Conservation (phyloP, 176 grass and related monocot genomes). For the Neostapfia colusana region DNA sequence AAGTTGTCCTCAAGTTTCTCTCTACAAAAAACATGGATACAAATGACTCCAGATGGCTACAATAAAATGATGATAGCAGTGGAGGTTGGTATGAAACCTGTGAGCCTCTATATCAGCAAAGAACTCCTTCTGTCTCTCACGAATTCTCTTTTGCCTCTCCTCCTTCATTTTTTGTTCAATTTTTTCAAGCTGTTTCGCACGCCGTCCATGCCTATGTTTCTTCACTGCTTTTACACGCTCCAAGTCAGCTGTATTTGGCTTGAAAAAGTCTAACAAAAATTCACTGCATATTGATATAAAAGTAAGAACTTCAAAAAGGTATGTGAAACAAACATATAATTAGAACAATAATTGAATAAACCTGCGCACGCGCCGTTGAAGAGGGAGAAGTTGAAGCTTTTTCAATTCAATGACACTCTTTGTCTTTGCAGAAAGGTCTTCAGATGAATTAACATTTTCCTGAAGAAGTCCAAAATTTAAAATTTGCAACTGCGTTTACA, state of each 20-base stretch:
- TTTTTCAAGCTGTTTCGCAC: conserved; percentile 94
- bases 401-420: conserved; percentile 98
- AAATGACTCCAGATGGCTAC: conserved; percentile 29
- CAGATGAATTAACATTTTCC: conserved; percentile 91
- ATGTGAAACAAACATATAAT: conserved; percentile 10
- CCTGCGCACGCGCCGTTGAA: conserved; percentile 87
- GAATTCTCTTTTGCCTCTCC: conserved; percentile 96
- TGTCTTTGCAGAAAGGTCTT: conserved; percentile 88
- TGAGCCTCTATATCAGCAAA: conserved; percentile 92
- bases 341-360: conserved; percentile 31
- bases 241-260: conserved; percentile 73
- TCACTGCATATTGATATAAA: conserved; percentile 63
- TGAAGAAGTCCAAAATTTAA: conserved; percentile 41
- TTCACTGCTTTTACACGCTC: conserved; percentile 83
- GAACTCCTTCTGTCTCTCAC: conserved; percentile 97
- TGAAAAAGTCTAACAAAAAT: conserved; percentile 94
- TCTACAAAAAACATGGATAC: conserved; percentile 42
- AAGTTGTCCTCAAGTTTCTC: conserved; percentile 90
- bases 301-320: conserved; percentile 34
- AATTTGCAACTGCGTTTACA: conserved; percentile 25
- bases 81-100: conserved; percentile 49
- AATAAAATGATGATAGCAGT: conserved; percentile 7
- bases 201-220: conserved; percentile 88
- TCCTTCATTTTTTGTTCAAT: conserved; percentile 99
- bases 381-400: conserved; percentile 95